Percentiles rank a stretch among this genome's conserved stretches.
These are phyloP conservation scores for Microcyclospora pomicola DNA, from an alignment of 2,329 filamentous ascomycete species.

Conservation along the genomic window DNA sequence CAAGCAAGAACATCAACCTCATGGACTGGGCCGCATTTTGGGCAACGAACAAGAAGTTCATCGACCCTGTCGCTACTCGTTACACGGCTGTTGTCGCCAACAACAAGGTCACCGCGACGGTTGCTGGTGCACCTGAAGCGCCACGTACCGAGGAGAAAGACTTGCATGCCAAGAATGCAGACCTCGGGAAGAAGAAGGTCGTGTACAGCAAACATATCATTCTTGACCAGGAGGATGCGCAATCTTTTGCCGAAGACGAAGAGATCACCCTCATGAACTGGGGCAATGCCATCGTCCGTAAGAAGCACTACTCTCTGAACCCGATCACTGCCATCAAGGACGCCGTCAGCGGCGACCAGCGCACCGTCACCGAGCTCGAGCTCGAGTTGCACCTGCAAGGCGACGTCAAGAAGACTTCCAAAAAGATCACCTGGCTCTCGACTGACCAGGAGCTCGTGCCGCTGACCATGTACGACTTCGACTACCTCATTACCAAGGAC, in stretches of 20 bases:
- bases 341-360: slow-evolving; percentile 32
- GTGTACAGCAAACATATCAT: slow-evolving; percentile 61
- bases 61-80: slow-evolving; percentile 34
- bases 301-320: slow-evolving; percentile 42
- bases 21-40: slow-evolving; percentile 64
- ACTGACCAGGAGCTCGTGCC: slow-evolving; percentile 63
- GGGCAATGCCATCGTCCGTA: slow-evolving; percentile 74
- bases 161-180: slow-evolving; percentile 78
- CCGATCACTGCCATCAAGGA: slow-evolving; percentile 32
- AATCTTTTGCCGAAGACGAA: slow-evolving; percentile 67
- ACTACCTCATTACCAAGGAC: slow-evolving; percentile 90
- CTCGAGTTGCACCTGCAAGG: slow-evolving; percentile 82
- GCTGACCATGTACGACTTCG: slow-evolving; percentile 84
- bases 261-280: slow-evolving; percentile 95
- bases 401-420: slow-evolving; percentile 87
- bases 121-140: slow-evolving; percentile 20
- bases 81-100: slow-evolving; percentile 50
- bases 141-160: slow-evolving; percentile 59
- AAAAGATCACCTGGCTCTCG: slow-evolving; percentile 92
- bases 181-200: slow-evolving; percentile 75
- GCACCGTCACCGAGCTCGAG: slow-evolving; percentile 52
- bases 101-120: slow-evolving; percentile 42
- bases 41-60: slow-evolving; percentile 41
- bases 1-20: slow-evolving; percentile 68
- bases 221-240: slow-evolving; percentile 76